These are phyloP conservation scores for Peltaster fructicola DNA, from an alignment of 2,329 filamentous ascomycete species.

Conservation along the genomic window DNA sequence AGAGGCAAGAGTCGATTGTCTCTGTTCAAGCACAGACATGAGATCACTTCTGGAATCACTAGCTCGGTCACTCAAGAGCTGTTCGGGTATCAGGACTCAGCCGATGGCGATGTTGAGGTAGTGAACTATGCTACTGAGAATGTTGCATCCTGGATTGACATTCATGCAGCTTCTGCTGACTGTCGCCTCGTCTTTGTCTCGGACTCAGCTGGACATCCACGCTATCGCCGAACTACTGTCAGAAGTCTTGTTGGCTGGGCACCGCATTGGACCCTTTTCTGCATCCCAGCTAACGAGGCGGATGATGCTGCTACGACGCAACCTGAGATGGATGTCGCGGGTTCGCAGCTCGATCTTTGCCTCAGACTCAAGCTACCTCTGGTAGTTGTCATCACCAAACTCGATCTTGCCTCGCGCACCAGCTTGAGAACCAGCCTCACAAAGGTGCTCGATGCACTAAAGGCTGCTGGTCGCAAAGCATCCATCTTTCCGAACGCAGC, in stretches of 20 bases:
- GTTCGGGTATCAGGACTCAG: constrained; percentile 50
- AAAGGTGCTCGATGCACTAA: constrained; percentile 60
- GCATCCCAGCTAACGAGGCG: constrained; percentile 63
- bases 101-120: constrained; percentile 24
- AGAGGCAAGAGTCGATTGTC: constrained; percentile 77
- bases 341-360: constrained; percentile 70
- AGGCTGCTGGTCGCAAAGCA: constrained; percentile 55
- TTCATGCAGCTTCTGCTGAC: constrained; percentile 58
- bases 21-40: constrained; percentile 80
- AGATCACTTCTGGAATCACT: constrained; percentile 78
- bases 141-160: constrained; percentile 84
- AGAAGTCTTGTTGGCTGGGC: constrained; percentile 88
- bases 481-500: constrained; percentile 41
- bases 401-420: constrained; percentile 63
- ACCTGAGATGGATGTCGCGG: constrained; percentile 50
- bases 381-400: constrained; percentile 72
- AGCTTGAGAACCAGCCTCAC: constrained; percentile 53
- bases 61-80: constrained; percentile 91
- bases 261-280: constrained; percentile 82
- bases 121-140: constrained; percentile 78
- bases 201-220: constrained; percentile 79
- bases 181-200: constrained; percentile 74
- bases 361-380: constrained; percentile 63
- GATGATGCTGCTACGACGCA: constrained; percentile 27
- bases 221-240: constrained; percentile 76